These are phyloP conservation scores for Lichtheimia ornata DNA, from an alignment of 371 early-diverging fungal species.

Conservation along the genomic window DNA sequence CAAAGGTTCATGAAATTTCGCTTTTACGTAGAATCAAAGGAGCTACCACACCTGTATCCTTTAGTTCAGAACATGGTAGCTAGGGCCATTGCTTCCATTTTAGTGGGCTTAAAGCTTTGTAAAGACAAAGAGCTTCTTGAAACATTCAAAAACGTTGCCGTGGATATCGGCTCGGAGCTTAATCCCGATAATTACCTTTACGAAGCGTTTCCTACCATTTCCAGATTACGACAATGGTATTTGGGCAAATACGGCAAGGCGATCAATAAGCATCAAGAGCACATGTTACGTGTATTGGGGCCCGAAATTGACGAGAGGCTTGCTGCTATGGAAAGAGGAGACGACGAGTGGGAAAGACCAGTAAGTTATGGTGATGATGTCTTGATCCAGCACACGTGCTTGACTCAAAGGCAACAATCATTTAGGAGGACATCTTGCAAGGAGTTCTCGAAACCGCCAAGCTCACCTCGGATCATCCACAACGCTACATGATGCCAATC, in stretches of 20 bases:
- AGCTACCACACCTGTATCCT: conserved; percentile 15
- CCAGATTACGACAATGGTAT: conserved; percentile 8
- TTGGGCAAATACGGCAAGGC: conserved; percentile 12
- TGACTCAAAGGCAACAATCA: not conserved
- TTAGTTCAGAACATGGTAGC: conserved; percentile 20
- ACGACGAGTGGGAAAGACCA: not conserved
- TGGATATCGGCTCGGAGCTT: conserved; percentile 16
- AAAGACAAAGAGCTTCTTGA: conserved; percentile 19
- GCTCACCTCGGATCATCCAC: not conserved
- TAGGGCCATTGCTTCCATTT: conserved; percentile 19
- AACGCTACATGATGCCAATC: not conserved
- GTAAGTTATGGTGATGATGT: not conserved
- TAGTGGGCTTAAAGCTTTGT: conserved; percentile 19
- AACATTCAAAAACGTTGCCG: conserved; percentile 23
- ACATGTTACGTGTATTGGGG: conserved; percentile 8
- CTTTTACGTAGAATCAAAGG: not conserved
- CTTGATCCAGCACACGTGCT: not conserved
- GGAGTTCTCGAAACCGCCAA: conserved; percentile 16
- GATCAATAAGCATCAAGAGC: conserved; percentile 5
- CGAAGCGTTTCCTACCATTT: conserved; percentile 12
- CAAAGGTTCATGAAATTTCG: no score
- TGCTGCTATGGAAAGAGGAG: not conserved
- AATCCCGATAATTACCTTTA: not conserved
- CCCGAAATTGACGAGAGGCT: conserved; percentile 15
- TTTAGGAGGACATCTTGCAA: conserved; percentile 24